phyloP scores from a whole-genome alignment of 768 basidiomycete species.

The Kwoniella newhampshirensis region DNA sequence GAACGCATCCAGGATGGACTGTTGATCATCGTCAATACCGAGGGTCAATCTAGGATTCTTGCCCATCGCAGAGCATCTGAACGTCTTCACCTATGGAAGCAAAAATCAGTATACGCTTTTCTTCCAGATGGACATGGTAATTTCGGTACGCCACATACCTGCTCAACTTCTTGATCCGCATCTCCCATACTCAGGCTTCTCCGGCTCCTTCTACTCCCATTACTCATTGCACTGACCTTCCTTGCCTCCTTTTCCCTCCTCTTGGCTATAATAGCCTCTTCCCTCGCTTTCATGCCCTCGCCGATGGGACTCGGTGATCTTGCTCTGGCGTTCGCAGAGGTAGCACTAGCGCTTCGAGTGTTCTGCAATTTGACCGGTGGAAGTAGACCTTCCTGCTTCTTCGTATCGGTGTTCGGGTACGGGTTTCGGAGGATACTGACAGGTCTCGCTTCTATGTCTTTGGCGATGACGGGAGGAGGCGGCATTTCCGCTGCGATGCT shows the following conservation, averaged over 20 bases:
- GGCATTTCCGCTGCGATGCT: conserved; percentile 24
- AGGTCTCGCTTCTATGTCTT: conserved; percentile 8
- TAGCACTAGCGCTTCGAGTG: not conserved
- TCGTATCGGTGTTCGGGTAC: conserved; percentile 17
- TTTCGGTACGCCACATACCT: conserved; percentile 14
- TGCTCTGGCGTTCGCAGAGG: not conserved
- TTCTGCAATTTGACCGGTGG: not conserved
- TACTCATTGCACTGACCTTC: conserved; percentile 16
- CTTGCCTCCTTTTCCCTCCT: conserved; percentile 30
- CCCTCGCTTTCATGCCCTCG: conserved; percentile 34
- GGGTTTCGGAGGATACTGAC: conserved; percentile 33
- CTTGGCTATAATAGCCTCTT: conserved; percentile 34
- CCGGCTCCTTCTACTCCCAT: conserved; percentile 25
- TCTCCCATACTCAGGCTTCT: conserved; percentile 48
- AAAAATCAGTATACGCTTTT: conserved; percentile 4
- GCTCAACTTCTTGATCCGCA: conserved; percentile 29
- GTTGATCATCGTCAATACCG: conserved; percentile 41
- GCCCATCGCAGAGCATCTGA: conserved; percentile 17
- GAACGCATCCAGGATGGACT: conserved; percentile 47
- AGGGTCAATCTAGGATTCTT: conserved; percentile 36
- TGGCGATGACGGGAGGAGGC: conserved; percentile 6
- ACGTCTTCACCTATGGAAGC: conserved; percentile 16
- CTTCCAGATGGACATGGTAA: not conserved
- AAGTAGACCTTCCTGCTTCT: conserved; percentile 10
- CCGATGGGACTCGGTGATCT: conserved; percentile 14